Conservation (phyloP, 139 green algal species). For the Mesotaenium endlicherianum region DNA sequence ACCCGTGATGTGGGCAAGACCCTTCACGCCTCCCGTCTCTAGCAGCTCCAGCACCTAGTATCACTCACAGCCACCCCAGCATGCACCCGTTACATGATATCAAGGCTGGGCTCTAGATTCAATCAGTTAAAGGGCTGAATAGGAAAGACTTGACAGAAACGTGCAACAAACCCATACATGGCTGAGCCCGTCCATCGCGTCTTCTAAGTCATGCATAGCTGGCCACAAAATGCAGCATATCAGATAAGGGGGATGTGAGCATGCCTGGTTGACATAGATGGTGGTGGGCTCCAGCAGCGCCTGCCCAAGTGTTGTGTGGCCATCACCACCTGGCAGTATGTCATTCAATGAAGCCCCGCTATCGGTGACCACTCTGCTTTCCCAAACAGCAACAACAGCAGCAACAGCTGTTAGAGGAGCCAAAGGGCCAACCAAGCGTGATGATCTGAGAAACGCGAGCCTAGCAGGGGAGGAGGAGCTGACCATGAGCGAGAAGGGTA, state of each 20-base stretch:
- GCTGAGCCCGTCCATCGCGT: no score
- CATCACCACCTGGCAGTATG: constrained; percentile 59
- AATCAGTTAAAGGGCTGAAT: no score
- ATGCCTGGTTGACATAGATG: constrained; percentile 69
- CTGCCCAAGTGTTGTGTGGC: constrained; percentile 59
- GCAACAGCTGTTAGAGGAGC: background rate
- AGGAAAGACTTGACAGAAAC: background rate
- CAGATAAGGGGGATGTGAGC: no score
- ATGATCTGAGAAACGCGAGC: background rate
- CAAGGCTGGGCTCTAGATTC: background rate
- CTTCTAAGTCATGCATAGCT: no score
- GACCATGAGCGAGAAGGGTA: background rate
- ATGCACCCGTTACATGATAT: background rate
- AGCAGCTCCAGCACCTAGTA: constrained; percentile 36
- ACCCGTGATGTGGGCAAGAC: constrained; percentile 96
- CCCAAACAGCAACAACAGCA: background rate
- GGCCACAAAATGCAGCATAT: no score
- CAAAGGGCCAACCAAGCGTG: background rate
- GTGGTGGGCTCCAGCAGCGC: constrained; percentile 69
- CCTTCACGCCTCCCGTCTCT: constrained; percentile 53
- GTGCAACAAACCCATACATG: no score
- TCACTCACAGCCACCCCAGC: constrained; percentile 11
- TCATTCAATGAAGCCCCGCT: constrained; percentile 63
- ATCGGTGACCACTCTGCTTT: constrained; percentile 61
- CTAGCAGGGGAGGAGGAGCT: background rate